Evolutionary conservation across 2,329 filamentous ascomycete genomes (phyloP).

Genomic region (Epichloe uncinata): DNA sequence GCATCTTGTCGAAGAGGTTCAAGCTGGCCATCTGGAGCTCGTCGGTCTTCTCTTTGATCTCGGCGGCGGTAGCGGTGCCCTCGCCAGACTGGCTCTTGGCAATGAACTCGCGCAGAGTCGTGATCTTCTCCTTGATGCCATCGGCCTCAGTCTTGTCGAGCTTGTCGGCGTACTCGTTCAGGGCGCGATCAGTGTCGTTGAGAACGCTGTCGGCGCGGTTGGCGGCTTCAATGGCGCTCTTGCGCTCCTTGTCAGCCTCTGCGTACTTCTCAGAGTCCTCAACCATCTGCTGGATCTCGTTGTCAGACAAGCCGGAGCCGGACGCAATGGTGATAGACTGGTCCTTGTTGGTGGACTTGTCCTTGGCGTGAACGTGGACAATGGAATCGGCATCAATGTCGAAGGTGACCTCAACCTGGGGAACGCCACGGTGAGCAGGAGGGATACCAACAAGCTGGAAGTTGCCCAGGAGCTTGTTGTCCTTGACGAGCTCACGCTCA

Average conservation of each 20-base stretch:
- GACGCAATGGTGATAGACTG: slow-evolving; percentile 99
- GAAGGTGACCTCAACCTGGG: slow-evolving; percentile 95
- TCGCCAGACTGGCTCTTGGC: slow-evolving; percentile 92
- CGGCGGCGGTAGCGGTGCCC: slow-evolving; percentile 68
- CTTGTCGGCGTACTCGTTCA: slow-evolving; percentile 92
- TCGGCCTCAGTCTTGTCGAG: slow-evolving; percentile 95
- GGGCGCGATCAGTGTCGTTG: slow-evolving; percentile 95
- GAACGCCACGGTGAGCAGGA: slow-evolving; percentile 93
- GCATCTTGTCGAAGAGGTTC: slow-evolving; percentile 99
- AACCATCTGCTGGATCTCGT: slow-evolving; percentile 95
- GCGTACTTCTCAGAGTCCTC: slow-evolving; percentile 95
- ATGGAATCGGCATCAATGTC: slow-evolving; percentile 98
- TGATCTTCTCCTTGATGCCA: slow-evolving; percentile 87
- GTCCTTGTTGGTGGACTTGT: slow-evolving; percentile 99
- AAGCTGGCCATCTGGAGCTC: slow-evolving; percentile 92
- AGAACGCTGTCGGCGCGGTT: slow-evolving; percentile 94
- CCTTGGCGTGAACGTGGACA: slow-evolving; percentile 94
- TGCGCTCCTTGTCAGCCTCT: slow-evolving; percentile 91
- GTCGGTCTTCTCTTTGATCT: slow-evolving; percentile 98
- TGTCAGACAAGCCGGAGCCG: slow-evolving; percentile 88
- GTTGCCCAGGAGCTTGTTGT: slow-evolving; percentile 98
- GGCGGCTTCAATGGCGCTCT: slow-evolving; percentile 85
- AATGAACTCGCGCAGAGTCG: slow-evolving; percentile 72
- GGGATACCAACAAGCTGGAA: slow-evolving; percentile 98
- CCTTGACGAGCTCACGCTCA: slow-evolving; percentile 95